Percentiles rank a stretch among this genome's conserved stretches.
phyloP scores from a whole-genome alignment of 495 filamentous ascomycete species.

The Penicillium arizonense region DNA sequence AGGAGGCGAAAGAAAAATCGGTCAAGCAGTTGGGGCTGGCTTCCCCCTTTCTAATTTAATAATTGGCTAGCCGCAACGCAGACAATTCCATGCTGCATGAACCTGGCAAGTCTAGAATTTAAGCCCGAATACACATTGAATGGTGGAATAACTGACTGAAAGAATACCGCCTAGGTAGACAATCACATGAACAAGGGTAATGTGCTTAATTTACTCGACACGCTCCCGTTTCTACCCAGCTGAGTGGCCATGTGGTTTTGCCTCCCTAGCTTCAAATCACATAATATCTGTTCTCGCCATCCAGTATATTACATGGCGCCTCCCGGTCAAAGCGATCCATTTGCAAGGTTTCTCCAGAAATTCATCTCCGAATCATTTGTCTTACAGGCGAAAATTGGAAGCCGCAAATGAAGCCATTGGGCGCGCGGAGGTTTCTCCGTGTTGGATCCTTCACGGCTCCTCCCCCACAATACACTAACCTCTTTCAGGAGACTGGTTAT shows the following conservation, averaged over 20 bases:
- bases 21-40: neutral
- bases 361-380: neutral
- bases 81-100: neutral
- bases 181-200: neutral
- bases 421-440: slow-evolving; percentile 25
- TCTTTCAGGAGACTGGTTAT: neutral
- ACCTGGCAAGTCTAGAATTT: neutral
- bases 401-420: neutral
- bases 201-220: too few relatives aligned
- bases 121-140: neutral
- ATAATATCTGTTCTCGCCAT: too few relatives aligned
- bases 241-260: neutral
- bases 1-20: neutral
- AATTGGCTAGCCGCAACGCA: neutral
- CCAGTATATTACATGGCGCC: too few relatives aligned
- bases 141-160: neutral
- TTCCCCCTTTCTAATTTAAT: slow-evolving; percentile 1
- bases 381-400: neutral
- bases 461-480: slow-evolving; percentile 24
- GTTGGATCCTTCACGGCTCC: slow-evolving; percentile 21
- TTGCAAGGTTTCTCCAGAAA: neutral
- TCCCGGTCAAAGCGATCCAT: too few relatives aligned
- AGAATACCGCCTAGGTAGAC: neutral
- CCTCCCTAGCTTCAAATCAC: neutral
- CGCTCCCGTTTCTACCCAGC: neutral